Evolutionary conservation across 140 eudicot genomes (phyloP).

Genomic region (Anethum foeniculum): DNA sequence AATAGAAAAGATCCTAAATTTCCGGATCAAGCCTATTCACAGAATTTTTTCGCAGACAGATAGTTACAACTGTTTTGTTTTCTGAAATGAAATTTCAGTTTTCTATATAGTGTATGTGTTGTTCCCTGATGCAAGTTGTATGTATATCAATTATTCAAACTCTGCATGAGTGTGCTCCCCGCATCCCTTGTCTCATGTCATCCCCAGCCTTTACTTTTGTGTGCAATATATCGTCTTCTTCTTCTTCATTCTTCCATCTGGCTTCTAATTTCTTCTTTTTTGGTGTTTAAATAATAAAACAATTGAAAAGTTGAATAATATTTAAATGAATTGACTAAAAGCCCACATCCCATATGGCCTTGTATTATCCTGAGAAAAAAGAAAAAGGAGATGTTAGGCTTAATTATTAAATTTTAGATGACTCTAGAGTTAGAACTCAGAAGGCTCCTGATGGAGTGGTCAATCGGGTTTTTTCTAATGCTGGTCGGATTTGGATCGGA

Average conservation of each 20-base stretch:
- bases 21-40: too few relatives aligned
- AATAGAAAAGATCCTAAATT: too few relatives aligned
- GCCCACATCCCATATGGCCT: constrained; percentile 17
- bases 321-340: neutral
- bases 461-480: too few relatives aligned
- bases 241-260: neutral
- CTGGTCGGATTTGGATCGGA: too few relatives aligned
- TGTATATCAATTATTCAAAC: neutral
- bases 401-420: too few relatives aligned
- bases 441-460: too few relatives aligned
- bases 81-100: too few relatives aligned
- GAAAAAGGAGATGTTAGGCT: neutral
- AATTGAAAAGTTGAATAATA: constrained; percentile 2
- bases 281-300: neutral
- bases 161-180: constrained; percentile 23
- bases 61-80: too few relatives aligned
- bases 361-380: neutral
- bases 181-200: constrained; percentile 6
- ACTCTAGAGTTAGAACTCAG: too few relatives aligned
- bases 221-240: neutral
- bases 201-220: neutral
- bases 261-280: neutral
- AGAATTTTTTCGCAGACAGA: too few relatives aligned
- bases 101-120: too few relatives aligned
- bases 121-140: too few relatives aligned